Evolutionary conservation across 2,329 filamentous ascomycete species (phyloP).

Genomic region (Waltergamsia citrina): DNA sequence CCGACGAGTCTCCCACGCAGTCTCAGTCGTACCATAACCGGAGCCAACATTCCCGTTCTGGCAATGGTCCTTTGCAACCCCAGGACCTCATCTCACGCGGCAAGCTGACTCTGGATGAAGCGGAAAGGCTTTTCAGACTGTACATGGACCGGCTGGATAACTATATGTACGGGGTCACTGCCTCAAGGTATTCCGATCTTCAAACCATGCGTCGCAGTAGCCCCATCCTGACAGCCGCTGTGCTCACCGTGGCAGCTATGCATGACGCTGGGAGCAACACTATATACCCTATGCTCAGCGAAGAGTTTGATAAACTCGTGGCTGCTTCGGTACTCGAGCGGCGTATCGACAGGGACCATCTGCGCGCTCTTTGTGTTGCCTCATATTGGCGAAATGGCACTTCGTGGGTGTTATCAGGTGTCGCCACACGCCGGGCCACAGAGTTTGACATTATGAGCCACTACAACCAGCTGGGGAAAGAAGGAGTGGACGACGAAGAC

Average conservation of each 20-base stretch:
- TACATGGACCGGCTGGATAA: constrained; percentile 41
- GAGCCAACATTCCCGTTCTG: no score
- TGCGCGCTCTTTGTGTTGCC: constrained; percentile 49
- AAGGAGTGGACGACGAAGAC: constrained; percentile 28
- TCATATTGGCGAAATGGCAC: constrained; percentile 55
- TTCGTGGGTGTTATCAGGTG: constrained; percentile 51
- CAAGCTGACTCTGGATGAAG: constrained; percentile 32
- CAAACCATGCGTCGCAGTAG: constrained; percentile 44
- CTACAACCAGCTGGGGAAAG: constrained; percentile 25
- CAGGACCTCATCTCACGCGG: constrained; percentile 27
- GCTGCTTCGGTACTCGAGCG: constrained; percentile 30
- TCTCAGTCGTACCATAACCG: background rate
- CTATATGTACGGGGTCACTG: constrained; percentile 39
- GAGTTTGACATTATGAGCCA: constrained; percentile 34
- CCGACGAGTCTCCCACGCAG: constrained; percentile 4
- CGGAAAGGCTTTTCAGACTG: constrained; percentile 38
- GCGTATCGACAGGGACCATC: constrained; percentile 33
- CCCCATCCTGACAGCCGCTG: constrained; percentile 42
- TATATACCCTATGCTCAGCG: constrained; percentile 41
- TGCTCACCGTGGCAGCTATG: constrained; percentile 47
- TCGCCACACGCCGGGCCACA: constrained; percentile 37
- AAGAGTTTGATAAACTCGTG: constrained; percentile 44
- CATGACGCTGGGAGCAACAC: constrained; percentile 39
- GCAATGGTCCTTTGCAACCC: no score
- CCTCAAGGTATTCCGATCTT: constrained; percentile 35